phyloP scores from a whole-genome alignment of 2,329 filamentous ascomycete species.

The Tolypocladium capitatum region DNA sequence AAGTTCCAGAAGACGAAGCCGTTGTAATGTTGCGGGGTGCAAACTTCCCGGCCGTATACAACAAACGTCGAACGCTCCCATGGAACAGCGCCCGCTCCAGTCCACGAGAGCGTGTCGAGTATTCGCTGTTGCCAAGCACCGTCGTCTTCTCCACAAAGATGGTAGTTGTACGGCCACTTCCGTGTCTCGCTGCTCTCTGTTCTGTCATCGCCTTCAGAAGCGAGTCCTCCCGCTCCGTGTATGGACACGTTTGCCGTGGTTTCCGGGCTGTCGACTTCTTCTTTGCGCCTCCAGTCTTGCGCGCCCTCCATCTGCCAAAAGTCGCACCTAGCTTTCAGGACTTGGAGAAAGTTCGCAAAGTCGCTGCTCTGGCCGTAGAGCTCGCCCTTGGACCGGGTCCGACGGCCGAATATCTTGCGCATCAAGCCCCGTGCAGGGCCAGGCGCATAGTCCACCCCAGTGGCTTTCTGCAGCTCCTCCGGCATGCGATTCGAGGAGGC shows the following conservation, averaged over 20 bases:
- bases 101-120: constrained; percentile 11
- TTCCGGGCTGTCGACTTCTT: constrained; percentile 17
- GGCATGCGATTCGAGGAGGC: constrained; percentile 77
- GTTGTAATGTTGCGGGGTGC: constrained; percentile 42
- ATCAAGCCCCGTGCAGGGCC: constrained; percentile 40
- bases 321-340: constrained; percentile 65
- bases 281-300: constrained; percentile 54
- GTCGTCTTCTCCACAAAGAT: constrained; percentile 13
- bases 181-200: constrained; percentile 4
- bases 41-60: constrained; percentile 51
- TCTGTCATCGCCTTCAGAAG: not conserved
- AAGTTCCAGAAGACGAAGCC: constrained; percentile 56
- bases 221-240: not conserved
- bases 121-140: constrained; percentile 15
- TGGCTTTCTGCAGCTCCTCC: constrained; percentile 64
- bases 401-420: constrained; percentile 31
- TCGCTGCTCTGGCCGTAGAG: constrained; percentile 52
- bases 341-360: constrained; percentile 63
- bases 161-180: constrained; percentile 18
- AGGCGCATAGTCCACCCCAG: constrained; percentile 53
- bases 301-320: constrained; percentile 74
- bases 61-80: constrained; percentile 32
- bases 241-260: not conserved
- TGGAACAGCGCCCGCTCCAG: constrained; percentile 8
- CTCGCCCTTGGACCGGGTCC: constrained; percentile 26